Evolutionary conservation across 768 basidiomycete genomes (phyloP), one percentile per base, ranked within the genome.

Genomic region (Sporobolomyces pararoseus): DNA sequence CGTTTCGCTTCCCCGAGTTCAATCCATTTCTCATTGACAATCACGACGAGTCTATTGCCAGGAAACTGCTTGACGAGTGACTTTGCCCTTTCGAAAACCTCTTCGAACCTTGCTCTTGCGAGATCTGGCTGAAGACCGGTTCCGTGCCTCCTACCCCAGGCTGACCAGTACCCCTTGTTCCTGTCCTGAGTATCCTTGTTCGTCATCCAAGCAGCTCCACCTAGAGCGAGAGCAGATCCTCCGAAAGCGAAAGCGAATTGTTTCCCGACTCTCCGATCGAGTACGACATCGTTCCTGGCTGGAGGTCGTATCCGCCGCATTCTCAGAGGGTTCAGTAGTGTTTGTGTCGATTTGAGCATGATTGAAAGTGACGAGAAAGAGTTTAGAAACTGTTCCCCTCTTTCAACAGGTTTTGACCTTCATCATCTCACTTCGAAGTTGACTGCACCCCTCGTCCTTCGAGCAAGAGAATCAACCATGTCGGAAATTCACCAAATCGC

Each of bases 11-110:
- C 74, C 12, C 62, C 32, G 35, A 61, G 3, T 35, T 70, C 68
- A 53, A 72, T 34, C 65, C 68, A 75, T 29, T 64, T 64, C 66
- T 75, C 65, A 9, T 53, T 64, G 31, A 62, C 19, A 37, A 75
- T 72, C 17, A 70, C n/a, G 14, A 65, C 64, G 34, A 70, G 69
- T 4, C 64, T 21, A 23, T 57, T 70, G 6, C n/a, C 47, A 0
- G 37, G 37, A 31, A 19, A 58, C 14, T 32, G 19, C 2, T 6
- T 12, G 1, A 66, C 53, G 3, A 17, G 37, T 17, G 16, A 29
- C 9, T 17, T 25, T 0, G 60, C 69, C 7, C 29, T 21, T 1
- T 44, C 37, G 49, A 42, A 57, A 9, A n/a, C 35, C 21, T 70
- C 69, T 3, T 66, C 60, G 23, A 47, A 61, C 32, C 69, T 46